Percentiles rank a stretch among this genome's conserved stretches.
These are phyloP conservation scores for Aegilops speltoides DNA, from an alignment of 176 grass and related monocot genomes.

Conservation along the genomic window DNA sequence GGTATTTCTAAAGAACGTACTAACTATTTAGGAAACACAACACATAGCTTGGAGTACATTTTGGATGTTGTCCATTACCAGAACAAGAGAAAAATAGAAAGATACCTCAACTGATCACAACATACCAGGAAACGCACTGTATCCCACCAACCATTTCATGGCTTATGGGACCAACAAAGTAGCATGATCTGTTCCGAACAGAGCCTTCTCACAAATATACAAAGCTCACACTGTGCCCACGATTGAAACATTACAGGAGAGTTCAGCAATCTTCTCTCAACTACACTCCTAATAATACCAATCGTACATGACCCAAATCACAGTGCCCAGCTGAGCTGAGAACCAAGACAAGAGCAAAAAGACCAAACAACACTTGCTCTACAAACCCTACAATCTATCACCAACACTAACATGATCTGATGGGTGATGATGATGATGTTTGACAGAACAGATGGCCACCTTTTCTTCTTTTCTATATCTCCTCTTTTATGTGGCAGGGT, in stretches of 20 bases:
- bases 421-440: not conserved
- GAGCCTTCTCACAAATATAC: not conserved
- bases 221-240: conserved; percentile 16
- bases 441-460: conserved; percentile 5
- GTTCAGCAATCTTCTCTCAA: not conserved
- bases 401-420: not conserved
- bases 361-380: not conserved
- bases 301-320: not conserved
- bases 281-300: not conserved
- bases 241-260: not conserved
- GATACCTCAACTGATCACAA: not conserved
- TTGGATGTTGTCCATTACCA: not conserved
- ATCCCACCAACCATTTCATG: not conserved
- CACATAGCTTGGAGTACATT: not conserved
- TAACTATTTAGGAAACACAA: not conserved
- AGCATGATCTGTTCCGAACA: conserved; percentile 4
- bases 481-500: not conserved
- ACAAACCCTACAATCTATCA: conserved; percentile 4
- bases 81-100: not conserved
- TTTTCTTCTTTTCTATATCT: not conserved
- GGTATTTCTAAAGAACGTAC: too few relatives aligned
- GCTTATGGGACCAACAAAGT: not conserved
- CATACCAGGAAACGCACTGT: not conserved
- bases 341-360: not conserved
- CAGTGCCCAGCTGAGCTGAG: not conserved